Conservation (phyloP, 164 flowering plant species). For the Vitis vinifera region ASM3070453v1 NC_081823.1:8646501-8647000, state of each 20-base stretch:
- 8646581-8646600: conserved; percentile 38
- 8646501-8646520: no score
- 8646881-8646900: conserved; percentile 48
- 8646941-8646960: conserved; percentile 30
- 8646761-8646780: no score
- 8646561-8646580: conserved; percentile 24
- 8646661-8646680: conserved; percentile 40
- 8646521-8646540: no score
- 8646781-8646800: conserved; percentile 28
- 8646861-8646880: conserved; percentile 28
- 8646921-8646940: conserved; percentile 44
- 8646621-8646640: conserved; percentile 52
- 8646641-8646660: conserved; percentile 42
- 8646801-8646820: conserved; percentile 39
- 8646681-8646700: conserved; percentile 52
- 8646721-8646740: no score
- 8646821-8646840: conserved; percentile 44
- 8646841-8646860: conserved; percentile 44
- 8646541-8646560: conserved; percentile 15
- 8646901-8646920: conserved; percentile 38
- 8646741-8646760: no score
- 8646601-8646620: conserved; percentile 51
- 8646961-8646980: conserved; percentile 49
- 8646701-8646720: conserved; percentile 1
- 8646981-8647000: conserved; percentile 34